Percentiles rank a stretch among this genome's conserved stretches.
Evolutionary conservation across 371 early-diverging fungal genomes (phyloP).

Genomic region (Rhizopus sp.): DNA sequence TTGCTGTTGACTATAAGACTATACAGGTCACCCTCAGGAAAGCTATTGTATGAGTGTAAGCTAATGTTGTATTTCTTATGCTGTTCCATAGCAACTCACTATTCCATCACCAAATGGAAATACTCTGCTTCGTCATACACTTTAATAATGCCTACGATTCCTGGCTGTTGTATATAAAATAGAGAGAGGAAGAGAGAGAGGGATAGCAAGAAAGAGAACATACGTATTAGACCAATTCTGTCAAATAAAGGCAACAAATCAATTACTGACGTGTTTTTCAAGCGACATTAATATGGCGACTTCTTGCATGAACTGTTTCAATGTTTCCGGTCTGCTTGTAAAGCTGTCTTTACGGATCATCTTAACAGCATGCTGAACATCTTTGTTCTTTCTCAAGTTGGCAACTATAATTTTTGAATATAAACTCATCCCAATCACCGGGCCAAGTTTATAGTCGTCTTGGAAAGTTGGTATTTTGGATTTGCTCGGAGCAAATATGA

Average conservation of each 20-base stretch:
- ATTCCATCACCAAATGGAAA: conserved; percentile 22
- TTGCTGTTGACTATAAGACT: conserved; percentile 80
- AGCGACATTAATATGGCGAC: conserved; percentile 74
- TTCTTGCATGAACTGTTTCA: conserved; percentile 68
- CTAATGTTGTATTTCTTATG: not conserved
- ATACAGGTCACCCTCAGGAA: conserved; percentile 90
- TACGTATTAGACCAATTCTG: not conserved
- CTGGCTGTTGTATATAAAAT: conserved; percentile 14
- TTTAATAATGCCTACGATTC: conserved; percentile 13
- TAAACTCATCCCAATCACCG: conserved; percentile 59
- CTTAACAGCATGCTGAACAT: conserved; percentile 62
- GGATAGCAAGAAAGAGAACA: not conserved
- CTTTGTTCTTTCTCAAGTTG: conserved; percentile 43
- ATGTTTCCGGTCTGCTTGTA: conserved; percentile 48
- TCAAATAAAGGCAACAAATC: not conserved
- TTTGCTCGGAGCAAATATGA: conserved; percentile 32
- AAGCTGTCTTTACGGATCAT: conserved; percentile 59
- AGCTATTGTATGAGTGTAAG: conserved; percentile 28
- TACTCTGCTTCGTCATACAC: conserved; percentile 13
- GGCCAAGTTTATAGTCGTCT: conserved; percentile 51
- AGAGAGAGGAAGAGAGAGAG: not conserved
- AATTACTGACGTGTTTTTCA: conserved; percentile 60
- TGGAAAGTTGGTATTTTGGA: conserved; percentile 45
- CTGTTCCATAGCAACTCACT: conserved; percentile 8
- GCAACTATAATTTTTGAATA: conserved; percentile 68